Conservation (phyloP, 192 early-diverging fungal species). For the Umbelopsis ramanniana region DNA sequence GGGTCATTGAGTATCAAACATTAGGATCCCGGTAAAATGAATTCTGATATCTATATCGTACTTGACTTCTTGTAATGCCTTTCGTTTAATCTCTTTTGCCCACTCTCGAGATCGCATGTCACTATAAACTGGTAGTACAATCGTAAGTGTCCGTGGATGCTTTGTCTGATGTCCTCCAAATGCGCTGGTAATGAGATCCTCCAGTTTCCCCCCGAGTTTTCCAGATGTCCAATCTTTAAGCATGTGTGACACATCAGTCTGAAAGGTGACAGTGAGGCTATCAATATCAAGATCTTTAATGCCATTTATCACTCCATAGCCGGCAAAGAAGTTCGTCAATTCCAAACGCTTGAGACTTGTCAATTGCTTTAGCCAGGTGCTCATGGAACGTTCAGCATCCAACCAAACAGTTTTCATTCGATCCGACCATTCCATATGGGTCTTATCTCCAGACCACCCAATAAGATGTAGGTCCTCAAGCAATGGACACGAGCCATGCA, state of each 20-base stretch:
- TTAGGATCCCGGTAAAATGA: slow-evolving; percentile 1
- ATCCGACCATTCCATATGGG: slow-evolving; percentile 2
- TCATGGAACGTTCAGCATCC: slow-evolving; percentile 7
- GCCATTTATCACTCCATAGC: slow-evolving; percentile 3
- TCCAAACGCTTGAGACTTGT: neutral
- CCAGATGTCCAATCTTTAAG: slow-evolving; percentile 7
- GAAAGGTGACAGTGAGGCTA: slow-evolving; percentile 1
- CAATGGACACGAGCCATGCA: neutral
- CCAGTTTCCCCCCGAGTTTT: slow-evolving; percentile 8
- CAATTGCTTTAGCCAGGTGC: neutral
- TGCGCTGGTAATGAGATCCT: slow-evolving; percentile 3
- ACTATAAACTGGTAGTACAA: slow-evolving; percentile 4
- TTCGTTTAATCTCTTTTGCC: slow-evolving; percentile 7
- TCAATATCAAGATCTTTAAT: slow-evolving; percentile 7
- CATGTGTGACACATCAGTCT: slow-evolving; percentile 2
- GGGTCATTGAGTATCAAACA: neutral
- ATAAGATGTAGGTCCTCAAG: neutral
- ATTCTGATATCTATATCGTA: neutral
- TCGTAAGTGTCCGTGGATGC: neutral
- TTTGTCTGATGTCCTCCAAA: neutral
- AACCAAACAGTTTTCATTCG: slow-evolving; percentile 11
- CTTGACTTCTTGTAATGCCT: neutral
- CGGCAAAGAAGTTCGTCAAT: slow-evolving; percentile 16
- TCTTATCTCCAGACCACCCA: slow-evolving; percentile 5
- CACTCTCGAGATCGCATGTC: slow-evolving; percentile 14